phyloP scores from a whole-genome alignment of 2,329 filamentous ascomycete species.

The Boeremia exigua region DNA sequence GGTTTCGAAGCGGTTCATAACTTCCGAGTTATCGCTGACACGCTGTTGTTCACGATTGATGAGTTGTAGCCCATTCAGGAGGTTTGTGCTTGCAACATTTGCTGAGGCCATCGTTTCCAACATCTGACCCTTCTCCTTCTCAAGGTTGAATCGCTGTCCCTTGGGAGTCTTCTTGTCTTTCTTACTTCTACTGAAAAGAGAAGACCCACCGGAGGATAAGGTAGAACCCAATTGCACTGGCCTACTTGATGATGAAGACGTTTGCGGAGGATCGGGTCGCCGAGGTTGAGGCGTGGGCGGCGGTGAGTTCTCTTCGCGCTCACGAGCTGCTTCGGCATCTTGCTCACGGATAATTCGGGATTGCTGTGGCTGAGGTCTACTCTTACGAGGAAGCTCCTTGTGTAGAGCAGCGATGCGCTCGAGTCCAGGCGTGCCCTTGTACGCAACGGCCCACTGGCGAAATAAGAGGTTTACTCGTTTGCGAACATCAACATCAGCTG shows the following conservation, averaged over 20 bases:
- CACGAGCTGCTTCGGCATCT: conserved; percentile 72
- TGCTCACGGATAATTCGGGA: conserved; percentile 86
- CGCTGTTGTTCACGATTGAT: conserved; percentile 90
- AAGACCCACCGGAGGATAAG: conserved; percentile 56
- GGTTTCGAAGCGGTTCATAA: conserved; percentile 77
- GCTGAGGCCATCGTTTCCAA: conserved; percentile 87
- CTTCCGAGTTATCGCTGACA: conserved; percentile 81
- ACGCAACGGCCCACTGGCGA: conserved; percentile 81
- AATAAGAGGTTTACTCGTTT: conserved; percentile 89
- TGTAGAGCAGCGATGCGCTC: conserved; percentile 81
- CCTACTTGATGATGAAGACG: conserved; percentile 37
- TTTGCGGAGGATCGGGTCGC: conserved; percentile 34
- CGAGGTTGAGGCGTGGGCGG: conserved; percentile 41
- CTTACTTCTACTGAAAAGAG: conserved; percentile 60
- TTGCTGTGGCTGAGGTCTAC: conserved; percentile 71
- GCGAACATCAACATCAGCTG: conserved; percentile 85
- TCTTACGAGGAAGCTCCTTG: conserved; percentile 65
- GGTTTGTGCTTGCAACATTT: conserved; percentile 87
- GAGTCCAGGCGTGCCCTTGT: conserved; percentile 80
- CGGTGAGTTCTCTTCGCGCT: conserved; percentile 61
- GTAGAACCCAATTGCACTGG: conserved; percentile 37
- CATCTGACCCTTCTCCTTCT: conserved; percentile 86
- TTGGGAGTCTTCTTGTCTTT: conserved; percentile 59
- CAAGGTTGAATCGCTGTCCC: conserved; percentile 76
- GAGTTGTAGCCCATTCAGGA: conserved; percentile 83